Evolutionary conservation across 257 asterid genomes (phyloP).

Genomic region (Hygrophila difformis): DNA sequence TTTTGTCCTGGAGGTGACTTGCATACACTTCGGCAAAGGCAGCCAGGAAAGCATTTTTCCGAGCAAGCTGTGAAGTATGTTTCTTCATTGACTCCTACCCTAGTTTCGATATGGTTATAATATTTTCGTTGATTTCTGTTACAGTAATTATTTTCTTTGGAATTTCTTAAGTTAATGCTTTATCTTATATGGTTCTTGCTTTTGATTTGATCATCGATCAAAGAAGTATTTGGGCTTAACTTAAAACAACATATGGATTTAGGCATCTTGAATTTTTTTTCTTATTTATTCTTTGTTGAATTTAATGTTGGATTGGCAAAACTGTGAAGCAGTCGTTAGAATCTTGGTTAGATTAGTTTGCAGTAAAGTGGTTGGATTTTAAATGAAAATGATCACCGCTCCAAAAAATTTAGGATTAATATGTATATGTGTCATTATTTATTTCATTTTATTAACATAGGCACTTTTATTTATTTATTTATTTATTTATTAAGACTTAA

Average conservation of each 20-base stretch:
- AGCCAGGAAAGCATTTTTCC: slow-evolving; percentile 41
- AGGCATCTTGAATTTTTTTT: background rate
- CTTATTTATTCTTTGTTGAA: too few relatives aligned
- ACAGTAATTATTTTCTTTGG: background rate
- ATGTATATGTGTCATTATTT: too few relatives aligned
- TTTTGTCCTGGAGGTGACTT: slow-evolving; percentile 49
- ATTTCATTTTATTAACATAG: too few relatives aligned
- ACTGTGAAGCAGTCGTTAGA: too few relatives aligned
- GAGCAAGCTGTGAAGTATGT: slow-evolving; percentile 48
- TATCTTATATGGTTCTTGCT: background rate
- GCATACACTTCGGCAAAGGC: slow-evolving; percentile 42
- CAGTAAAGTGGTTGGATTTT: too few relatives aligned
- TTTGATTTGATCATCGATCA: slow-evolving; percentile 1
- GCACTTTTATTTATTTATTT: too few relatives aligned
- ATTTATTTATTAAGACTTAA: too few relatives aligned
- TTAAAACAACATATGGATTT: background rate
- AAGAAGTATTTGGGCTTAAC: slow-evolving; percentile 1
- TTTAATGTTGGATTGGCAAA: too few relatives aligned
- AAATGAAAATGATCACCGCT: too few relatives aligned
- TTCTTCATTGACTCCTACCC: slow-evolving; percentile 6
- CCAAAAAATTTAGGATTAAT: too few relatives aligned
- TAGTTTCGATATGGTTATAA: background rate
- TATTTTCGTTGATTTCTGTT: background rate
- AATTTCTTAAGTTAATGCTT: background rate
- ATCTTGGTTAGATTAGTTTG: too few relatives aligned